These are phyloP conservation scores for Pleurotus tuoliensis DNA, from an alignment of 768 basidiomycete genomes.

Conservation along the genomic window DNA sequence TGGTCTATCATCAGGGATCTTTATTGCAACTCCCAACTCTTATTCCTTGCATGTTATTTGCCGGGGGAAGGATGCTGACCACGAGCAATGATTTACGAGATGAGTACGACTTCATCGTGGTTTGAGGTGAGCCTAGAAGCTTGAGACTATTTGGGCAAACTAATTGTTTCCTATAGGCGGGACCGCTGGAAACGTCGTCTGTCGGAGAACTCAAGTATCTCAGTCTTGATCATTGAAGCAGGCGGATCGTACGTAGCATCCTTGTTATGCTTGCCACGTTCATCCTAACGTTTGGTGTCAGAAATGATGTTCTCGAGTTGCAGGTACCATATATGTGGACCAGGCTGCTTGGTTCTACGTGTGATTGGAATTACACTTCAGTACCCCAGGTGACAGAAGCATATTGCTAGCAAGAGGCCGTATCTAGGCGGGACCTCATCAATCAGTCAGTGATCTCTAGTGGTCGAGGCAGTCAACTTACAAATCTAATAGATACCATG, in stretches of 20 bases:
- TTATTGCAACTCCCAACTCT: no score
- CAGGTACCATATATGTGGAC: slow-evolving; percentile 10
- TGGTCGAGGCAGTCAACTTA: background rate
- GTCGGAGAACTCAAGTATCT: slow-evolving; percentile 16
- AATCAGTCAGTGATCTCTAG: slow-evolving; percentile 11
- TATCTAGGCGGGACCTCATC: slow-evolving; percentile 20
- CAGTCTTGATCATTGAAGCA: slow-evolving; percentile 23
- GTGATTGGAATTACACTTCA: slow-evolving; percentile 24
- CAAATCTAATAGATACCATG: slow-evolving; percentile 16
- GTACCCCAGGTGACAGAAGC: slow-evolving; percentile 17
- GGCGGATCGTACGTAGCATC: slow-evolving; percentile 12
- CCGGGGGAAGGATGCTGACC: background rate
- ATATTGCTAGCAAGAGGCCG: slow-evolving; percentile 18
- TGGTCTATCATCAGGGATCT: no score
- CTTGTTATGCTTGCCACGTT: background rate
- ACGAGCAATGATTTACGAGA: background rate
- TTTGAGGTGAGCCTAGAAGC: slow-evolving; percentile 20
- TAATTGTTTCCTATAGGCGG: slow-evolving; percentile 18
- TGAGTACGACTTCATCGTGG: slow-evolving; percentile 25
- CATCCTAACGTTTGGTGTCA: background rate
- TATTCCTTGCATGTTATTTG: no score
- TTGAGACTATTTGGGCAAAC: background rate
- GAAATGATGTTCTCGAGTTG: slow-evolving; percentile 12
- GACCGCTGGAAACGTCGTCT: slow-evolving; percentile 23
- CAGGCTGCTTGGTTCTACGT: slow-evolving; percentile 8